Percentiles rank a stretch among this genome's conserved stretches.
Evolutionary conservation across 2,329 filamentous ascomycete genomes (phyloP).

Genomic region (Talaromyces sp.): DNA sequence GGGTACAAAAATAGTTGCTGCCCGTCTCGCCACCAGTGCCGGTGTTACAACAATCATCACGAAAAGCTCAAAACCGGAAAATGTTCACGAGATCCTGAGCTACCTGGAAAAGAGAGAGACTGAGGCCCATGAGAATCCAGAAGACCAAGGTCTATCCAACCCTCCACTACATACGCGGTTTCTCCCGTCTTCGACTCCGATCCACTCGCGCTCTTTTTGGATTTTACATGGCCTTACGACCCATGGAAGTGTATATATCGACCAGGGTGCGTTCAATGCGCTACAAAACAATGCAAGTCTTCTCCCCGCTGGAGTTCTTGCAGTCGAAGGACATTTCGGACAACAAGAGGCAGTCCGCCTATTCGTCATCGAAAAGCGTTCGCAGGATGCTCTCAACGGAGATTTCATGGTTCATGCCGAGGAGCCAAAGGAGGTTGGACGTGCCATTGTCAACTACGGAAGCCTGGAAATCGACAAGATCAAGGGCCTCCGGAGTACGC

Average conservation of each 20-base stretch:
- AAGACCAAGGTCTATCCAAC: conserved; percentile 18
- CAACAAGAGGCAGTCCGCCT: conserved; percentile 90
- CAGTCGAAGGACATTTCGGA: conserved; percentile 80
- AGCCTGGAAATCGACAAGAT: conserved; percentile 77
- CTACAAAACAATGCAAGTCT: conserved; percentile 80
- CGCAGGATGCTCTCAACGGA: conserved; percentile 36
- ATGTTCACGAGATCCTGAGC: conserved; percentile 79
- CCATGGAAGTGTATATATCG: conserved; percentile 88
- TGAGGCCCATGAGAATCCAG: conserved; percentile 14
- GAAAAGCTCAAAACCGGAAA: conserved; percentile 85
- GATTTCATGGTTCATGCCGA: conserved; percentile 35
- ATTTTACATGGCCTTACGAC: conserved; percentile 86
- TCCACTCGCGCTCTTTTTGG: conserved; percentile 95
- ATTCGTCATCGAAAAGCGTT: conserved; percentile 66
- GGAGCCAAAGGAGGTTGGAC: conserved; percentile 68
- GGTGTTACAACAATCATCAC: conserved; percentile 96
- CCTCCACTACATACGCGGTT: conserved; percentile 87
- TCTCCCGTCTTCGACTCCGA: conserved; percentile 75
- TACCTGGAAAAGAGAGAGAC: conserved; percentile 58
- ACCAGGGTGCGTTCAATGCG: conserved; percentile 79
- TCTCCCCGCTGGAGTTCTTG: conserved; percentile 83
- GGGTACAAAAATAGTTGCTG: conserved; percentile 95
- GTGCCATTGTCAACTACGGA: conserved; percentile 91
- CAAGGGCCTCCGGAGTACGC: conserved; percentile 74
- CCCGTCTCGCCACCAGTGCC: conserved; percentile 83